Base-by-base conservation (phyloP, 2,329 filamentous ascomycete genomes). In the Pseudogymnoascus sp. region DNA sequence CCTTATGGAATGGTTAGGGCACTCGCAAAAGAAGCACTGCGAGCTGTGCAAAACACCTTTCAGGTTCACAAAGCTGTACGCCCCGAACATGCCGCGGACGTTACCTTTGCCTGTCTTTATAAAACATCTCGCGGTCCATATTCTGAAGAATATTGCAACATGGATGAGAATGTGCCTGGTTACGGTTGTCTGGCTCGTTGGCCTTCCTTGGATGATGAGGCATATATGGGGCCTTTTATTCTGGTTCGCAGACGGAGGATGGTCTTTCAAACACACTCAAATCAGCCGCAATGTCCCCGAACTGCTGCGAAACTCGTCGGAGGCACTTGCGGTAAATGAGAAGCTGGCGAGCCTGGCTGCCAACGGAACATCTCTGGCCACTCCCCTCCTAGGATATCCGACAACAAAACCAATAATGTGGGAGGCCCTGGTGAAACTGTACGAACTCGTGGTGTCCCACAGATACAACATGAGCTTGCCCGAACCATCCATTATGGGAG, bases 21-120 rank as follows among this genome's bases (percentile, higher is more conserved):
- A 99, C 75, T 97, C 94, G 1, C 92, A 99, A 73, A 99, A 99
- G 83, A 97, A 97, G 75, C 90, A 99, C 78, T 99, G 95, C 80
- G 94, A 99, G 78, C 86, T 99, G 36, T 99, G 94, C 85, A 99
- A 99, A 78, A 99, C 94, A 2, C 87, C 92, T 0, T 99, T 97
- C 72, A 89, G 91, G 63, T 99, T 99, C 78, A 99, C 94, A 60
- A 99, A 99, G 75, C 83, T 99, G 38, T 99, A 99, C 77, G 87
- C 92, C 64, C 91, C 91, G 3, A 84, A 92, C 71, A 99, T 99
- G 94, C 95, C 94, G 1, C 83, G 84, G 64, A 85, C 83, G 11
- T 81, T 99, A 12, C 94, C 95, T 0, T 81, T 87, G 39, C 82
- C 87, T 57, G 80, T 99, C 64, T 97, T 99, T 69, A 67, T 91